Evolutionary conservation across 495 filamentous ascomycete species (phyloP), one percentile per base, ranked within the genome.

Genomic region (Aspergillus cristatus): DNA sequence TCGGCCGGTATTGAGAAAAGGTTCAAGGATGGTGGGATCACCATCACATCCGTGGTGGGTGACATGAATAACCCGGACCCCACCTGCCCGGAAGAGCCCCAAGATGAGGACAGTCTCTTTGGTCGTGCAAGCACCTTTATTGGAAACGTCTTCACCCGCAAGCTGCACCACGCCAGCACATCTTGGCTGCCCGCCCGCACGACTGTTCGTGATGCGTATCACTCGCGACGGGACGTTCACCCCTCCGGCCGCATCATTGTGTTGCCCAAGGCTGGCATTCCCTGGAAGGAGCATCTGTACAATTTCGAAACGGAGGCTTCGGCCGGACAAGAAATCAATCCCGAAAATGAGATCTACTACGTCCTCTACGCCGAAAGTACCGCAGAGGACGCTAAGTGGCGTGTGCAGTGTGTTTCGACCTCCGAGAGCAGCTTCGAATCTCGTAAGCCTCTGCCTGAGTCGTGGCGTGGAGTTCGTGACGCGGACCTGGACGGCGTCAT

Each of bases 231-330:
- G 6, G 60, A 84, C 35, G 69, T 75, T 48, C 84, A 95, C 61
- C 49, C 76, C 7, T 60, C 76, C 41, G 91, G 89, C 28, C 75
- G 82, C 28, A 79, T 98, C 35, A 65, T 97, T 50, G 79, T 96
- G 5, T 67, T 97, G 14, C 73, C 80, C 37, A 67, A 79, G 8
- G 76, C 75, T 37, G 74, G 81, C 28, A 75, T 86, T 38, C 93
- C 91, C 7, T 98, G 91, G 91, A 87, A 90, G 55, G 90, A 96
- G 51, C 91, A 98, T 50, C 71, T 98, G 12, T 96, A 94, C 63
- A 78, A 74, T 28, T 74, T 97, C 17, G 93, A 98, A 64, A 71
- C 72, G 40, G 67, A 79, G 41, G 56, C 60, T 13, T 65, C 68
- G 15, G 55, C 51, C 2, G 54, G 52, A 2, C 58, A 58, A 36